Conservation (phyloP, 768 basidiomycete genomes). For the Russula emetica region DNA sequence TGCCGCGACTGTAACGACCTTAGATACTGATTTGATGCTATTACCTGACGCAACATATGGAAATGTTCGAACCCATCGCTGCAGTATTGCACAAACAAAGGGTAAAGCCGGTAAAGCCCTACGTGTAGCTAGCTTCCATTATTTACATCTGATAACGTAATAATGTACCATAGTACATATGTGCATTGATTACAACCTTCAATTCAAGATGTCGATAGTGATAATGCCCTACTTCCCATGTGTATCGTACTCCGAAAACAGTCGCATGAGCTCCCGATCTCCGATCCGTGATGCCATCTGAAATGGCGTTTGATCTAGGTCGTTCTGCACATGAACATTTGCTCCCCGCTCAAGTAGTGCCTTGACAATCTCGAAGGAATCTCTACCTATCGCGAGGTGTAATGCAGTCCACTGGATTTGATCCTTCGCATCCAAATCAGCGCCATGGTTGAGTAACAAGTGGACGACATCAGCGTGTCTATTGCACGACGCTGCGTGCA, state of each 20-base stretch:
- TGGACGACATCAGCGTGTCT: neutral
- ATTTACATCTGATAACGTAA: too few species aligned
- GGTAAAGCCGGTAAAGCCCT: too few species aligned
- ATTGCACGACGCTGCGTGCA: neutral
- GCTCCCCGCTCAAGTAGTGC: neutral
- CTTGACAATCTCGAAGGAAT: neutral
- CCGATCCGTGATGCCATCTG: neutral
- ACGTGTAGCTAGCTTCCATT: too few species aligned
- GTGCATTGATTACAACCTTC: neutral
- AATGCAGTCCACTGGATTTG: neutral
- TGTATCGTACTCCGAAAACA: neutral
- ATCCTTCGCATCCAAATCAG: neutral
- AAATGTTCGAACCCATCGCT: too few species aligned
- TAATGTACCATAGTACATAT: neutral
- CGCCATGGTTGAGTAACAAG: constrained; percentile 2
- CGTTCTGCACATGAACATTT: neutral
- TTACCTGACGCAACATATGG: too few species aligned
- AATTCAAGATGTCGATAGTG: too few species aligned
- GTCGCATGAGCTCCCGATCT: neutral
- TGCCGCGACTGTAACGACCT: too few species aligned
- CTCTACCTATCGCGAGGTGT: neutral
- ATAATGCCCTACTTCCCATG: neutral
- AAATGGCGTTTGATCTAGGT: neutral
- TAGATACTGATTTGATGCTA: too few species aligned
- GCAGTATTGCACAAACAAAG: too few species aligned